These are phyloP conservation scores for Amborella trichopoda DNA, from an alignment of 164 flowering plant species.

Conservation along the genomic window DNA sequence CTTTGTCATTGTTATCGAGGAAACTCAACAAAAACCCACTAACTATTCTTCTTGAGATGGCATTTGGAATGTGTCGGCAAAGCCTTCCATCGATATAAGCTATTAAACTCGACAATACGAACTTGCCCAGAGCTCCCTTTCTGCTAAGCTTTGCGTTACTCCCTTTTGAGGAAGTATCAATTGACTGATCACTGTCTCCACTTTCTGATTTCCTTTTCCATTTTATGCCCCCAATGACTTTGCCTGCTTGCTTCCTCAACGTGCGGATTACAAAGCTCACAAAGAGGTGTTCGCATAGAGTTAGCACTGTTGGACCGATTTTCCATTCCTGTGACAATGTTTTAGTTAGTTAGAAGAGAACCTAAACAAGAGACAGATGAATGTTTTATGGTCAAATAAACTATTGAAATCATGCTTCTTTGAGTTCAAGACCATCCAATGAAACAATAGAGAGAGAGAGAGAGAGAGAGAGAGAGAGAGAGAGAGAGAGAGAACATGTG, in stretches of 20 bases:
- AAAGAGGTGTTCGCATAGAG: constrained; percentile 81
- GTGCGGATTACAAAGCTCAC: constrained; percentile 65
- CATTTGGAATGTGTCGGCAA: constrained; percentile 67
- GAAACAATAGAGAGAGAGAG: not conserved
- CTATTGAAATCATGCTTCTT: too few relatives aligned
- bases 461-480: not conserved
- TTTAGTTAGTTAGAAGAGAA: too few relatives aligned
- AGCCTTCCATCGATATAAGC: constrained; percentile 92
- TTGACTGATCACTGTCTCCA: constrained; percentile 4
- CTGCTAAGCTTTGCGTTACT: constrained; percentile 9
- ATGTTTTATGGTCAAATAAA: too few relatives aligned
- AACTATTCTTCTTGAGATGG: constrained; percentile 73
- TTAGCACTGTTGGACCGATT: constrained; percentile 71
- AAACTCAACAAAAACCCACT: constrained; percentile 87
- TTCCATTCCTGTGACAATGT: constrained; percentile 79
- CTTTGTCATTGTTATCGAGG: constrained; percentile 41
- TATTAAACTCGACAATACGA: constrained; percentile 58
- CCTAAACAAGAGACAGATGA: too few relatives aligned
- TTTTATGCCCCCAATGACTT: constrained; percentile 20
- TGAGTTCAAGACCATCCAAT: too few relatives aligned
- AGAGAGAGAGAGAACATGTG: constrained; percentile 4
- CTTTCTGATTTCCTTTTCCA: constrained; percentile 15
- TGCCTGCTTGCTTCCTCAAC: constrained; percentile 49
- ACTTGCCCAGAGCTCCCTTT: constrained; percentile 49
- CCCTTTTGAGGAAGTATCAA: not conserved